phyloP scores from a whole-genome alignment of 2,329 filamentous ascomycete genomes.

The Parafenestella ontariensis region DNA sequence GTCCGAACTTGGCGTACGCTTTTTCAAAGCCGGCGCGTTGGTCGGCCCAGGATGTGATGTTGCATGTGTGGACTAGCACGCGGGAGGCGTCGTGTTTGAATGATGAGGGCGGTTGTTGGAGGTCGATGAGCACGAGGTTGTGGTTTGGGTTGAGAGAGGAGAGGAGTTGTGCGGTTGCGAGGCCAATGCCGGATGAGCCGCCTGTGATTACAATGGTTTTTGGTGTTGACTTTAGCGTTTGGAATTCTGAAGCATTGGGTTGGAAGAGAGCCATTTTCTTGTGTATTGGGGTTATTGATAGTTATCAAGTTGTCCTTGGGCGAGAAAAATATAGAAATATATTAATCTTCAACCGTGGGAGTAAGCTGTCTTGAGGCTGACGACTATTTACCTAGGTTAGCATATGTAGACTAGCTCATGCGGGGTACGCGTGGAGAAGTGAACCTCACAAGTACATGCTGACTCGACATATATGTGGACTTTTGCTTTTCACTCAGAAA shows the following conservation, averaged over 20 bases:
- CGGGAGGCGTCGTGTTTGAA: slow-evolving; percentile 35
- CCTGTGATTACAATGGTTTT: slow-evolving; percentile 51
- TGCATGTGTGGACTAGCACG: slow-evolving; percentile 50
- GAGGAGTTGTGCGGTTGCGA: slow-evolving; percentile 50
- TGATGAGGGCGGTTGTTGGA: slow-evolving; percentile 43
- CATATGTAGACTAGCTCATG: slow-evolving; percentile 3
- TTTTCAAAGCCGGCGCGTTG: slow-evolving; percentile 55
- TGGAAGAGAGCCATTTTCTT: slow-evolving; percentile 35
- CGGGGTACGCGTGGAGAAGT: slow-evolving; percentile 11
- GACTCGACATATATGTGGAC: slow-evolving; percentile 9
- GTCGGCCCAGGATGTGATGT: slow-evolving; percentile 55
- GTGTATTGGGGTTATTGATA: not conserved
- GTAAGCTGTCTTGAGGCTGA: slow-evolving; percentile 1
- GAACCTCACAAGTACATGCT: not conserved
- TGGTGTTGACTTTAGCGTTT: slow-evolving; percentile 29
- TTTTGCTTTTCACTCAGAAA: no score
- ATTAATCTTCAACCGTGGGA: not conserved
- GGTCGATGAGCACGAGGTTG: slow-evolving; percentile 53
- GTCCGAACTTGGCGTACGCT: slow-evolving; percentile 51
- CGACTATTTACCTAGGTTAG: slow-evolving; percentile 23
- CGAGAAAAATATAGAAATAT: not conserved
- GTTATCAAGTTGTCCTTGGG: not conserved
- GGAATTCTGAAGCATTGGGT: slow-evolving; percentile 24
- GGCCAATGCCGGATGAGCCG: slow-evolving; percentile 51
- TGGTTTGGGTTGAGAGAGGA: slow-evolving; percentile 48